Evolutionary conservation across 768 basidiomycete genomes (phyloP).

Genomic region (Termitomyces sp.): DNA sequence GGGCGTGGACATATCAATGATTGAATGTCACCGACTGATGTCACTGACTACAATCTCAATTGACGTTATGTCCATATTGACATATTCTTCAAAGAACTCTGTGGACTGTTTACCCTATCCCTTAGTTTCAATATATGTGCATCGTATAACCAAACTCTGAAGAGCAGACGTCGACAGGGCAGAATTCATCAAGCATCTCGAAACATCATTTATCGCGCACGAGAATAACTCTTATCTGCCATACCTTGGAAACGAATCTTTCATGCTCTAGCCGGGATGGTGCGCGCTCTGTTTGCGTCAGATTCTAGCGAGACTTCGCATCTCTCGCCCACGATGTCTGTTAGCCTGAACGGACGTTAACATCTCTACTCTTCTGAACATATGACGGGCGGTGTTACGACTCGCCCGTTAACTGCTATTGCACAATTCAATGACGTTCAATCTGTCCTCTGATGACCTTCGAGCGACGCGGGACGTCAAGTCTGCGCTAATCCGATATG

Average conservation of each 20-base stretch:
- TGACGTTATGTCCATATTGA: not conserved
- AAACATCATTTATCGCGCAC: too few relatives aligned
- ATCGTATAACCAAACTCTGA: not conserved
- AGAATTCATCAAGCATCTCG: too few relatives aligned
- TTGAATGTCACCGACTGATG: not conserved
- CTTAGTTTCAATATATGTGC: too few relatives aligned
- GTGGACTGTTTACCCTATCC: too few relatives aligned
- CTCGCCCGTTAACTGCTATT: not conserved
- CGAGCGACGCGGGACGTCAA: not conserved
- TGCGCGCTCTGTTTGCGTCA: not conserved
- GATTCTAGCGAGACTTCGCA: not conserved
- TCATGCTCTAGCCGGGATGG: not conserved
- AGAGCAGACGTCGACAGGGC: not conserved
- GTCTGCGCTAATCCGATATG: not conserved
- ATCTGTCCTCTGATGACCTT: not conserved
- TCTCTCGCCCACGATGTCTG: not conserved
- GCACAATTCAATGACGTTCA: not conserved
- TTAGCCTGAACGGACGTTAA: not conserved
- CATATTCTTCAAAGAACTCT: too few relatives aligned
- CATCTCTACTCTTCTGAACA: not conserved
- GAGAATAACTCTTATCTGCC: too few relatives aligned
- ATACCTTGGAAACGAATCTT: not conserved
- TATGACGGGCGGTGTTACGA: not conserved
- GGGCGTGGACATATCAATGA: not conserved
- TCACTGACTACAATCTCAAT: too few relatives aligned